Evolutionary conservation across 2,329 filamentous ascomycete species (phyloP).

Genomic region (Aspergillus texensis): DNA sequence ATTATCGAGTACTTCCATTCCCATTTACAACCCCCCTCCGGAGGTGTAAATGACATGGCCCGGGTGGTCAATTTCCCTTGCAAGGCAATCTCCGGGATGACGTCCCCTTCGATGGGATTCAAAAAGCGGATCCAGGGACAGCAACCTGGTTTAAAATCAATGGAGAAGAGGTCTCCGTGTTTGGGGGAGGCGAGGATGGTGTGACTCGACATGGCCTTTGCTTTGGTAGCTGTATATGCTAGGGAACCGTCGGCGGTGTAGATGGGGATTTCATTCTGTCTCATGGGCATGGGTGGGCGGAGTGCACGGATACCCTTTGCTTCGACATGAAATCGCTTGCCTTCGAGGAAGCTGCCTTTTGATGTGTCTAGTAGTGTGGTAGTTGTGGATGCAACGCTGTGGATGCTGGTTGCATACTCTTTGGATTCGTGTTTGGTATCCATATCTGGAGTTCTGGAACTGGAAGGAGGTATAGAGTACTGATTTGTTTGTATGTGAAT

Average conservation of each 20-base stretch:
- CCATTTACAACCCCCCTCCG: background rate
- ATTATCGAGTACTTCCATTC: background rate
- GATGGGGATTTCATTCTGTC: conserved; percentile 41
- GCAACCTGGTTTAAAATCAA: background rate
- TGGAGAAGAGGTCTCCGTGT: background rate
- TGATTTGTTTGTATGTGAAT: too few species aligned
- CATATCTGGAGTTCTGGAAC: background rate
- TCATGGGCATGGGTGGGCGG: conserved; percentile 40
- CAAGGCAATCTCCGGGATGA: background rate
- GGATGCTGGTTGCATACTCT: background rate
- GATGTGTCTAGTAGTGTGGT: background rate
- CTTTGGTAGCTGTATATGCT: conserved; percentile 57
- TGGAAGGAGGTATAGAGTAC: background rate
- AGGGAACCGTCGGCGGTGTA: conserved; percentile 39
- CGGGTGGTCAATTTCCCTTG: background rate
- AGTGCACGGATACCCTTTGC: conserved; percentile 32
- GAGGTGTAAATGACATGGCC: background rate
- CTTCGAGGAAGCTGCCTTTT: background rate
- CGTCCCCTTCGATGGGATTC: background rate
- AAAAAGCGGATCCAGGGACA: conserved; percentile 1
- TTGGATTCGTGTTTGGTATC: background rate
- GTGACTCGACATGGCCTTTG: conserved; percentile 51
- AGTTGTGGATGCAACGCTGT: background rate
- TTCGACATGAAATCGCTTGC: conserved; percentile 25
- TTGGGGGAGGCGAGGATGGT: conserved; percentile 41